Percentiles rank a stretch among this genome's conserved stretches.
Evolutionary conservation across 768 basidiomycete genomes (phyloP).

Genomic region (Cystobasidium onofrii): DNA sequence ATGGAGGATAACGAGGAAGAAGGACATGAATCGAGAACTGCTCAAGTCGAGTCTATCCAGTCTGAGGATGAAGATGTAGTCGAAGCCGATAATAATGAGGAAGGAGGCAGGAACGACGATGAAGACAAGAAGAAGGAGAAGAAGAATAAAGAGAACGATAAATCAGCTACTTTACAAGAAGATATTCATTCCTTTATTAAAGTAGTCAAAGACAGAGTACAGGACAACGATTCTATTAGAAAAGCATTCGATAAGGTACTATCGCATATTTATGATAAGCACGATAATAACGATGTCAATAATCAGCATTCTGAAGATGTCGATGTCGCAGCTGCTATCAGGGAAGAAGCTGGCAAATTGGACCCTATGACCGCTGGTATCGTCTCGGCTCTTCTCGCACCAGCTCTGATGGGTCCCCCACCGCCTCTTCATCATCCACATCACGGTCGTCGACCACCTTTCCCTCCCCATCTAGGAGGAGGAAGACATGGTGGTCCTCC

Average conservation of each 20-base stretch:
- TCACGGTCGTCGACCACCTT: constrained; percentile 35
- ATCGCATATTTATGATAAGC: background rate
- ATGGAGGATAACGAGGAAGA: background rate
- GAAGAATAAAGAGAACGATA: background rate
- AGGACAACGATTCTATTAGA: background rate
- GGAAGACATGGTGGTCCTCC: background rate
- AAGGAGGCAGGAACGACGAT: background rate
- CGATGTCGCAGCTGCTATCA: background rate
- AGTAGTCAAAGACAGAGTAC: background rate
- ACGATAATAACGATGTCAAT: background rate
- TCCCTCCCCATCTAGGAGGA: constrained; percentile 2
- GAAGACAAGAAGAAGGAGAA: background rate
- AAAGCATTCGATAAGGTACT: constrained; percentile 10
- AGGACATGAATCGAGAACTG: background rate
- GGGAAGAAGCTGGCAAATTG: constrained; percentile 1
- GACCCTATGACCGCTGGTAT: constrained; percentile 19
- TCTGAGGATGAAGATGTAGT: background rate
- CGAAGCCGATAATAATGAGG: background rate
- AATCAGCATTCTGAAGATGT: background rate
- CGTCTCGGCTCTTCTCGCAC: constrained; percentile 5
- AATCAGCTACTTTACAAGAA: background rate
- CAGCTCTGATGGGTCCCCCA: background rate
- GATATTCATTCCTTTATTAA: constrained; percentile 13
- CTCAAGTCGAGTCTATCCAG: background rate
- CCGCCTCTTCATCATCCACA: constrained; percentile 5